Evolutionary conservation across 208 protist species (phyloP).

Genomic region (Wallacemonas rigidus): DNA sequence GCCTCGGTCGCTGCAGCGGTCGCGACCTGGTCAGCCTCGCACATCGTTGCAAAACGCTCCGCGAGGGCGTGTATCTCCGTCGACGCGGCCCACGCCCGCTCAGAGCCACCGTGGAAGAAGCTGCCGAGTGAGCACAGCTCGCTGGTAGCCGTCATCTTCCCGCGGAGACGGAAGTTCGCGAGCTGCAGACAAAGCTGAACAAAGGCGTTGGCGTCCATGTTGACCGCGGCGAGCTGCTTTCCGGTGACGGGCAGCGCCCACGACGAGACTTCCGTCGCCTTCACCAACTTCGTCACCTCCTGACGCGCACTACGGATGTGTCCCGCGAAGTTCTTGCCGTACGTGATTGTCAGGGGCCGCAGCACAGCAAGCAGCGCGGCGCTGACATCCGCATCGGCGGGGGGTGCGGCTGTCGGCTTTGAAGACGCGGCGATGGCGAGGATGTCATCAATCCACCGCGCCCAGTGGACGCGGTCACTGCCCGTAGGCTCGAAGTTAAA

Average conservation of each 20-base stretch:
- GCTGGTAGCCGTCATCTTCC: slow-evolving; percentile 68
- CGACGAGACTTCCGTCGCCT: slow-evolving; percentile 59
- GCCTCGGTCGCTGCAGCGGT: slow-evolving; percentile 17
- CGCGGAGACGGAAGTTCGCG: slow-evolving; percentile 75
- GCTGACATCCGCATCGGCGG: slow-evolving; percentile 26
- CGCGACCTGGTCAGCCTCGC: slow-evolving; percentile 19
- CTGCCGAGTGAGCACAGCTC: slow-evolving; percentile 56
- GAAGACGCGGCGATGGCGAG: slow-evolving; percentile 30
- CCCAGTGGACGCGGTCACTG: slow-evolving; percentile 84
- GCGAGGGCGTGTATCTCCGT: slow-evolving; percentile 61
- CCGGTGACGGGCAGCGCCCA: slow-evolving; percentile 58
- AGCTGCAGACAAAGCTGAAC: slow-evolving; percentile 89
- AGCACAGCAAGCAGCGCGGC: slow-evolving; percentile 35
- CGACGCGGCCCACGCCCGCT: slow-evolving; percentile 75
- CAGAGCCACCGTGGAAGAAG: slow-evolving; percentile 88
- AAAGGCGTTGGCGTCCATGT: slow-evolving; percentile 74
- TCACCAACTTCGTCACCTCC: slow-evolving; percentile 66
- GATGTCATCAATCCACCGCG: slow-evolving; percentile 78
- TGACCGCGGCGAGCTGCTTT: slow-evolving; percentile 40
- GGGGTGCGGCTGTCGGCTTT: not conserved
- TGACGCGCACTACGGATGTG: slow-evolving; percentile 79
- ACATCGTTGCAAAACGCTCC: slow-evolving; percentile 35
- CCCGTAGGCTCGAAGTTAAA: slow-evolving; percentile 88
- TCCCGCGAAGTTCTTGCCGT: slow-evolving; percentile 78
- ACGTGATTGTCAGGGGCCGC: slow-evolving; percentile 69